These are phyloP conservation scores for Galerina sulciceps DNA, from an alignment of 768 basidiomycete species.

Conservation along the genomic window DNA sequence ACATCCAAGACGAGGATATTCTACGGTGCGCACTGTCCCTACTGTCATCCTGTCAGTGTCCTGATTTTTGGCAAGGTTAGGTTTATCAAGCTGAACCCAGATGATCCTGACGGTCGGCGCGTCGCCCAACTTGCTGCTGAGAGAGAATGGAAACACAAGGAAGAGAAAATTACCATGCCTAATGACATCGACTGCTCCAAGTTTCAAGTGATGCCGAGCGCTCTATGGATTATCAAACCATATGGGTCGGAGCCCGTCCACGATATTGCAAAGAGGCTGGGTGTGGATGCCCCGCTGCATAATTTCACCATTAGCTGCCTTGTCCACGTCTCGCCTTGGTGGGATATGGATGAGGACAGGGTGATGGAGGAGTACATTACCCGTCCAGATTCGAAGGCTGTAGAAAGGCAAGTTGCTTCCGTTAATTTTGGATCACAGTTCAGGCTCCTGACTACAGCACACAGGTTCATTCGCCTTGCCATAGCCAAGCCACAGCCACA, in stretches of 20 bases:
- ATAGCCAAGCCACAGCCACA: constrained; percentile 15
- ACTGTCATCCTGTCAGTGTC: not conserved
- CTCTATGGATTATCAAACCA: too few relatives aligned
- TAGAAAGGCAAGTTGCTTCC: not conserved
- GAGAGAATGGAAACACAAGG: too few relatives aligned
- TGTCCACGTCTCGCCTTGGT: too few relatives aligned
- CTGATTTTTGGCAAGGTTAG: not conserved
- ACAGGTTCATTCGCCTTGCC: constrained; percentile 17
- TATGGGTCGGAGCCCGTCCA: too few relatives aligned
- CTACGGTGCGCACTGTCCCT: not conserved
- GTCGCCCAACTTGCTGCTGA: not conserved
- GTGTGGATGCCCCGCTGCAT: too few relatives aligned
- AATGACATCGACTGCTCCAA: too few relatives aligned
- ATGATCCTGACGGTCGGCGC: not conserved
- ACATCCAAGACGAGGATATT: not conserved
- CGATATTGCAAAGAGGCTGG: too few relatives aligned
- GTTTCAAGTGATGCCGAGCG: too few relatives aligned
- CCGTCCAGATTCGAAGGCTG: not conserved
- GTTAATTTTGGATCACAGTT: not conserved
- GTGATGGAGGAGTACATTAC: not conserved
- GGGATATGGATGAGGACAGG: too few relatives aligned
- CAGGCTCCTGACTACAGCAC: not conserved
- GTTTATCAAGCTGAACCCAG: not conserved
- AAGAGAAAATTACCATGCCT: too few relatives aligned
- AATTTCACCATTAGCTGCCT: too few relatives aligned